phyloP scores from a whole-genome alignment of 768 basidiomycete genomes.

The Auricularia cornea region DNA sequence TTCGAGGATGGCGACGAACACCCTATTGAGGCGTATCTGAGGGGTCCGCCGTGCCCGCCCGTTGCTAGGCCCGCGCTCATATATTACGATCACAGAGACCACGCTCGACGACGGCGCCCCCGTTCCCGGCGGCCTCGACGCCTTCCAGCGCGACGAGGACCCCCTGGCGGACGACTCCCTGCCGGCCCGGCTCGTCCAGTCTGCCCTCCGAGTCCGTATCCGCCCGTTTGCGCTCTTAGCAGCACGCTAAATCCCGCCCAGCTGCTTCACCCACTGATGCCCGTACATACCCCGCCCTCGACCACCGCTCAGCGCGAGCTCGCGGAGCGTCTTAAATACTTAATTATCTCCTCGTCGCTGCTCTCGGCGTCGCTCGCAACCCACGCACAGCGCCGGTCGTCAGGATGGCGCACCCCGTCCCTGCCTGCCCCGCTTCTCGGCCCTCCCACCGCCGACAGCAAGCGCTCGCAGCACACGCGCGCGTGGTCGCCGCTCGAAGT shows the following conservation, averaged over 20 bases:
- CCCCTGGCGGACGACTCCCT: conserved; percentile 6
- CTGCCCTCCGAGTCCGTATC: conserved; percentile 29
- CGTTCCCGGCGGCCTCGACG: conserved; percentile 1
- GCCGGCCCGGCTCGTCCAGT: conserved; percentile 9
- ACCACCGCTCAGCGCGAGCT: conserved; percentile 31
- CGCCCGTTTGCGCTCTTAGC: conserved; percentile 30
- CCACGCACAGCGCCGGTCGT: conserved; percentile 23
- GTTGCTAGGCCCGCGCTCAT: conserved; percentile 13
- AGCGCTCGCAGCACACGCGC: neutral
- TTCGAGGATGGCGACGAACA: conserved; percentile 51
- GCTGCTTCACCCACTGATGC: conserved; percentile 9
- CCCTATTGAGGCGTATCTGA: conserved; percentile 64
- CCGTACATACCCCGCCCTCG: conserved; percentile 3
- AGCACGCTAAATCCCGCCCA: conserved; percentile 3
- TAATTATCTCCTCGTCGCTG: conserved; percentile 70
- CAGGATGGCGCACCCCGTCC: conserved; percentile 24
- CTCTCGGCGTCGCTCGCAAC: conserved; percentile 50
- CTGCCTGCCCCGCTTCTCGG: conserved; percentile 38
- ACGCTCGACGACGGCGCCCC: conserved; percentile 24
- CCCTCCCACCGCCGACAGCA: conserved; percentile 22
- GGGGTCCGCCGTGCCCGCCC: conserved; percentile 32
- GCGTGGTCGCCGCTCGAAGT: conserved; percentile 1
- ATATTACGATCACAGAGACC: conserved; percentile 22
- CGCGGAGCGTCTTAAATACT: conserved; percentile 77
- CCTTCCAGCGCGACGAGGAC: neutral